Percentiles rank a stretch among this genome's conserved stretches.
Conservation (phyloP, 495 filamentous ascomycete genomes). For the Lineolata rhizophorae region DNA sequence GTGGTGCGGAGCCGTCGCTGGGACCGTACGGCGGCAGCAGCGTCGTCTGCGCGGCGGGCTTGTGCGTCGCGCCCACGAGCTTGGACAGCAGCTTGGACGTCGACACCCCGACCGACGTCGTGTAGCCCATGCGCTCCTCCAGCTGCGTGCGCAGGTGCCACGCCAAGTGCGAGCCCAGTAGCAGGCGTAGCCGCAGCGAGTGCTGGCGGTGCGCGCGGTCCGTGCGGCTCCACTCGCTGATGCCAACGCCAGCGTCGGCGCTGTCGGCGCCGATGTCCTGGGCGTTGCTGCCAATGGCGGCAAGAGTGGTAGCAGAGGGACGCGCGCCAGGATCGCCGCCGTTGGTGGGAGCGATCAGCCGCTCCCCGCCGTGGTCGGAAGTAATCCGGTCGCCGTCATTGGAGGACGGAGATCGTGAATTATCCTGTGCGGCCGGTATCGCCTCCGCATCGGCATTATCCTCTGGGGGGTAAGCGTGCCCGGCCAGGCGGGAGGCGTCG, state of each 20-base stretch:
- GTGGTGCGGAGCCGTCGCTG: too few species aligned
- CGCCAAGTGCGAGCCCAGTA: slow-evolving; percentile 40
- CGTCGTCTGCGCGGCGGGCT: slow-evolving; percentile 69
- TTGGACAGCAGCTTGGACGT: slow-evolving; percentile 74
- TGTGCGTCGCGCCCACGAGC: slow-evolving; percentile 62
- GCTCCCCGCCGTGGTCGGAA: too few species aligned
- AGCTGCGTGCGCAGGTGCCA: slow-evolving; percentile 45
- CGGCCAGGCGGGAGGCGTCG: slow-evolving; percentile 40
- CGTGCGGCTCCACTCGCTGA: slow-evolving; percentile 1
- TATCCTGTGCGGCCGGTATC: too few species aligned
- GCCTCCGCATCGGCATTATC: background rate
- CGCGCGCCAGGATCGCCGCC: slow-evolving; percentile 5
- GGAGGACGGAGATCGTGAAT: too few species aligned
- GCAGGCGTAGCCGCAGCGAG: slow-evolving; percentile 13
- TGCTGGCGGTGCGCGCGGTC: too few species aligned
- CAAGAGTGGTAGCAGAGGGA: slow-evolving; percentile 2
- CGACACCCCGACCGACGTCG: slow-evolving; percentile 66
- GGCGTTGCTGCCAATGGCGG: background rate
- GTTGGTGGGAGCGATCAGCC: too few species aligned
- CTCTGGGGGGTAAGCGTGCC: slow-evolving; percentile 29
- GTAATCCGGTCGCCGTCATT: slow-evolving; percentile 1
- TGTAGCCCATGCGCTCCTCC: slow-evolving; percentile 62
- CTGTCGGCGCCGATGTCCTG: background rate
- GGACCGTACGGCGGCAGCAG: slow-evolving; percentile 40
- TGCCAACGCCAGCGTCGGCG: background rate